Conservation (phyloP, 1,139 yeast species). For the Yamadazyma taylorii region DNA sequence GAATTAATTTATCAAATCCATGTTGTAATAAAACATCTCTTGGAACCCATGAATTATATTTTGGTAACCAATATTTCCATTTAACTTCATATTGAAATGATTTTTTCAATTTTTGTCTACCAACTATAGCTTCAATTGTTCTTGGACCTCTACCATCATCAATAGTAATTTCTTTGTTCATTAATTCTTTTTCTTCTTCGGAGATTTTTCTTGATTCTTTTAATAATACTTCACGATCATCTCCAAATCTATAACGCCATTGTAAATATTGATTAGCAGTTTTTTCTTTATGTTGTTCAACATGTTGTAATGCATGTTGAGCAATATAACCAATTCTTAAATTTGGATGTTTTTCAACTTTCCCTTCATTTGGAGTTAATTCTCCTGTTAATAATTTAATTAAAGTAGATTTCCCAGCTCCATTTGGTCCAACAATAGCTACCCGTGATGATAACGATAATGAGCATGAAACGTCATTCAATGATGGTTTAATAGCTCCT, state of each 20-base stretch:
- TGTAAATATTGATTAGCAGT: constrained; percentile 97
- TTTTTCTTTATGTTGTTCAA: constrained; percentile 94
- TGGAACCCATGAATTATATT: constrained; percentile 91
- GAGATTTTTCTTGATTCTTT: constrained; percentile 90
- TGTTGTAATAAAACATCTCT: constrained; percentile 75
- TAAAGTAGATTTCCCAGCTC: constrained; percentile 97
- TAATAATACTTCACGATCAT: constrained; percentile 92
- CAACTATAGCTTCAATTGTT: constrained; percentile 88
- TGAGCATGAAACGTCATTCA: constrained; percentile 78
- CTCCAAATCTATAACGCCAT: constrained; percentile 98
- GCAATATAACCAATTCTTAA: constrained; percentile 98
- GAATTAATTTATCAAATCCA: constrained; percentile 86
- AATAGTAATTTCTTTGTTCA: constrained; percentile 76
- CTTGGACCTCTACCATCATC: constrained; percentile 91
- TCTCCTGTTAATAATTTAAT: constrained; percentile 93
- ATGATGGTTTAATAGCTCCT: constrained; percentile 82
- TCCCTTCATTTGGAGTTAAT: constrained; percentile 79
- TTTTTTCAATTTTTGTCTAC: constrained; percentile 95
- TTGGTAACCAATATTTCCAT: constrained; percentile 93
- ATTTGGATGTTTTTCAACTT: constrained; percentile 96
- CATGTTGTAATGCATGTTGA: constrained; percentile 97
- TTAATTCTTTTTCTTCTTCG: constrained; percentile 76
- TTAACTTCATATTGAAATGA: constrained; percentile 95
- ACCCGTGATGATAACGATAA: constrained; percentile 91
- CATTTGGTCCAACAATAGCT: constrained; percentile 95